Evolutionary conservation across 179 eudicot species (phyloP).

Genomic region (Heliamphora pulchella): DNA sequence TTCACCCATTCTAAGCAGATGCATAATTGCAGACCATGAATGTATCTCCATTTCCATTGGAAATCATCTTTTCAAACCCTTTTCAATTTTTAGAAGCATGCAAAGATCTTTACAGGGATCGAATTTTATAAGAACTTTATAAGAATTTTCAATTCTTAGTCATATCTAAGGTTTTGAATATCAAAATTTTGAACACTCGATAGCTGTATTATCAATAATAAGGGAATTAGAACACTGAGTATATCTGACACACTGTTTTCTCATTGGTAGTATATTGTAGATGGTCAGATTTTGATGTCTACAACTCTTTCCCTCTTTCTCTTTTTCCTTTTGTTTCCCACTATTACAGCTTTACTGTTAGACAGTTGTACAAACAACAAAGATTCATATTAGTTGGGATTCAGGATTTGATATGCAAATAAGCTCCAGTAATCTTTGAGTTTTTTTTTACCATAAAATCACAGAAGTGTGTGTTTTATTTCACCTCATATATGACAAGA

Average conservation of each 20-base stretch:
- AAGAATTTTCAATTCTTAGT: neutral
- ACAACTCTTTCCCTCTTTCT: neutral
- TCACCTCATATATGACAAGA: too few relatives aligned
- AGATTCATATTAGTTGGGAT: neutral
- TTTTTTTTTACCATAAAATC: too few relatives aligned
- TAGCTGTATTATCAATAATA: too few relatives aligned
- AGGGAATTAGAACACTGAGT: too few relatives aligned
- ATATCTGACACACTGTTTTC: neutral
- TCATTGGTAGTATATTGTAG: neutral
- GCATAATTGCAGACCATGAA: too few relatives aligned
- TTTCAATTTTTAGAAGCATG: neutral
- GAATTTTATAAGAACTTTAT: neutral
- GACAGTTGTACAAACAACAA: neutral
- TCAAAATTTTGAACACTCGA: too few relatives aligned
- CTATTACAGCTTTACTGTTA: constrained; percentile 3
- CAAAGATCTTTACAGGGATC: too few relatives aligned
- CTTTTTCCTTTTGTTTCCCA: neutral
- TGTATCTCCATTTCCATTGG: neutral
- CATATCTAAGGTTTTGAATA: too few relatives aligned
- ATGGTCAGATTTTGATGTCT: neutral
- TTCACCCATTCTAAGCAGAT: too few relatives aligned
- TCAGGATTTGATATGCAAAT: too few relatives aligned
- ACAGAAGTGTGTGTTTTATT: too few relatives aligned
- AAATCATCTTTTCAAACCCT: neutral
- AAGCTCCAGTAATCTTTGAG: too few relatives aligned